Percentiles rank a stretch among this genome's conserved stretches.
phyloP scores from a whole-genome alignment of 176 grass and related monocot species.

The Aegilops umbellulata region DNA sequence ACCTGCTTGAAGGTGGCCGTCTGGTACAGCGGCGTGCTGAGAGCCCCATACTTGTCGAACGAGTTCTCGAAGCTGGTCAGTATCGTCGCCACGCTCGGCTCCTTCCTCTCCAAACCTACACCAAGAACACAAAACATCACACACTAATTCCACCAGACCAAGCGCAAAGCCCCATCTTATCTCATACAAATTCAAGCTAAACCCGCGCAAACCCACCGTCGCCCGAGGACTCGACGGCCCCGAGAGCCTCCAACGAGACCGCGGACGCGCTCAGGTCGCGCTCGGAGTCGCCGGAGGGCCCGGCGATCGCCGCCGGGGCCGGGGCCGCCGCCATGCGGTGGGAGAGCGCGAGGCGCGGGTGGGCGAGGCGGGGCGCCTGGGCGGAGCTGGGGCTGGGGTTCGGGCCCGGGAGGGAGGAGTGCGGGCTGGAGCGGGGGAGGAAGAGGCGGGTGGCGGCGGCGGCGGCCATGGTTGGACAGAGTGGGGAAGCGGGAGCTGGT shows the following conservation, averaged over 20 bases:
- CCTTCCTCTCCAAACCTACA: conserved; percentile 52
- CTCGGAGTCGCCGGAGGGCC: conserved; percentile 12
- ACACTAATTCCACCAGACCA: background rate
- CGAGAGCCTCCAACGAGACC: background rate
- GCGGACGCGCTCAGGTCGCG: conserved; percentile 33
- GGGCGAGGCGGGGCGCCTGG: background rate
- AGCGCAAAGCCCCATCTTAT: background rate
- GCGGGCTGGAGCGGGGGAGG: background rate
- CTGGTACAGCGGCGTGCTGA: conserved; percentile 97
- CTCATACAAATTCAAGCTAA: background rate
- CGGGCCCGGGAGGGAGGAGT: background rate
- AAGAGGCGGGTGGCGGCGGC: conserved; percentile 34
- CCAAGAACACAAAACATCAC: background rate
- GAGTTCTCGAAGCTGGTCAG: conserved; percentile 82
- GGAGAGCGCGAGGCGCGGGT: conserved; percentile 13
- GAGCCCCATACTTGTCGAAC: conserved; percentile 74
- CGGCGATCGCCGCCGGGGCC: conserved; percentile 14
- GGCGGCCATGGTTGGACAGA: conserved; percentile 18
- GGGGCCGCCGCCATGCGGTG: conserved; percentile 15
- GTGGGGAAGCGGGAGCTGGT: conserved; percentile 6
- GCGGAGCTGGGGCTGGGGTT: background rate
- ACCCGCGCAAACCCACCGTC: conserved; percentile 22
- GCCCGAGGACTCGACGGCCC: background rate
- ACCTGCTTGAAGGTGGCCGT: conserved; percentile 98
- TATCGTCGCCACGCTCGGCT: conserved; percentile 76